phyloP scores from a whole-genome alignment of 305 asterid genomes.

The Nicotiana rustica region DNA sequence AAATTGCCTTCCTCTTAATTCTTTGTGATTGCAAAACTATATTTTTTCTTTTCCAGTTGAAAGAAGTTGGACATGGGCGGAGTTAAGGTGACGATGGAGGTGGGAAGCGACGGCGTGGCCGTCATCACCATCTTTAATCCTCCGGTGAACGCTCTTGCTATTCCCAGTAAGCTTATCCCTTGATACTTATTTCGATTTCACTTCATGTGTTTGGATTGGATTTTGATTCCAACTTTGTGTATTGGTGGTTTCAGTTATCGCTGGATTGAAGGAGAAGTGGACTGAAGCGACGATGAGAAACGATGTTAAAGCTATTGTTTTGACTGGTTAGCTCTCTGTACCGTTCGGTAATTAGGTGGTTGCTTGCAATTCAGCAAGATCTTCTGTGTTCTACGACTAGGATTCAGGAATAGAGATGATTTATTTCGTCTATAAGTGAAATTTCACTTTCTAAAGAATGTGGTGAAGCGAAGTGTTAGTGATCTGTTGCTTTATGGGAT shows the following conservation, averaged over 20 bases:
- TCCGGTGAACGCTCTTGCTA: conserved; percentile 88
- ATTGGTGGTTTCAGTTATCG: conserved; percentile 57
- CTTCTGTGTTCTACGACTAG: neutral
- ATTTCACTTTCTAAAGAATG: conserved; percentile 24
- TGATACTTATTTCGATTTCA: neutral
- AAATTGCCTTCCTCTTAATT: neutral
- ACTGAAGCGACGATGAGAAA: conserved; percentile 72
- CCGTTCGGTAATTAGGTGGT: neutral
- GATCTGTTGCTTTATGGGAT: neutral
- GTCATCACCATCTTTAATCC: conserved; percentile 81
- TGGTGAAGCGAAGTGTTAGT: neutral
- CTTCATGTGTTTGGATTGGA: conserved; percentile 9
- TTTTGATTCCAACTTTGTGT: conserved; percentile 11
- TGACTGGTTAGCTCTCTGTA: conserved; percentile 58
- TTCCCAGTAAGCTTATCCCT: conserved; percentile 56
- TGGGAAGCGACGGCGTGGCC: conserved; percentile 89
- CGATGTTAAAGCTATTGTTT: conserved; percentile 87
- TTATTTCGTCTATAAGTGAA: conserved; percentile 2
- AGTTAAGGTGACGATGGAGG: conserved; percentile 72
- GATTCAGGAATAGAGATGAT: neutral
- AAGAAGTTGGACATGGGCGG: conserved; percentile 49
- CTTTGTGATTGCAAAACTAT: neutral
- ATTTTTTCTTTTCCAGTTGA: neutral
- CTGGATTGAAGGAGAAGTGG: conserved; percentile 67
- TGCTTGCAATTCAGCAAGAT: neutral